Evolutionary conservation across 2,329 filamentous ascomycete species (phyloP).

Genomic region (Fusarium sp.): DNA sequence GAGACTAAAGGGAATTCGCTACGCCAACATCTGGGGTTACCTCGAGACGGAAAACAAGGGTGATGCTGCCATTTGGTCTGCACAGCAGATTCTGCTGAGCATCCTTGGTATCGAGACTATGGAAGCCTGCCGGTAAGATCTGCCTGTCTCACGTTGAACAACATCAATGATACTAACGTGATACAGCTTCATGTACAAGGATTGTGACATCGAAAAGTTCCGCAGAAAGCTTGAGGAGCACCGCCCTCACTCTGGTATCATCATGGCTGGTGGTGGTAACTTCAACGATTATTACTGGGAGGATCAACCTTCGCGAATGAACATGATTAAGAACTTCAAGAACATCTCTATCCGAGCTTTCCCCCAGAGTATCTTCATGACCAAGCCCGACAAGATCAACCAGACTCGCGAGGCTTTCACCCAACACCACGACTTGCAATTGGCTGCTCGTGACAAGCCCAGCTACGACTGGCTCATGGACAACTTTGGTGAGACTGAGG

Average conservation of each 20-base stretch:
- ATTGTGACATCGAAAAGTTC: conserved; percentile 42
- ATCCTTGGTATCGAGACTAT: conserved; percentile 46
- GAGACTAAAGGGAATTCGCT: conserved; percentile 41
- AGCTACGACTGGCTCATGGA: conserved; percentile 45
- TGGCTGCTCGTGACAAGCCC: conserved; percentile 43
- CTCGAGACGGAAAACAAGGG: conserved; percentile 47
- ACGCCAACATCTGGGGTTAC: conserved; percentile 46
- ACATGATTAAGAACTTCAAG: conserved; percentile 43
- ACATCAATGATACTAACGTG: conserved; percentile 23
- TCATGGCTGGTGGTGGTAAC: conserved; percentile 46
- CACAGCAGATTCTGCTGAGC: conserved; percentile 43
- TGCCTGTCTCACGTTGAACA: conserved; percentile 11
- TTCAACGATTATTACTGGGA: conserved; percentile 47
- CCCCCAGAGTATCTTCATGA: conserved; percentile 44
- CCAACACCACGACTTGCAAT: conserved; percentile 41
- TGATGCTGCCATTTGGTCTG: conserved; percentile 45
- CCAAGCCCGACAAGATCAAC: conserved; percentile 37
- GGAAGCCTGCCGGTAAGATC: conserved; percentile 43
- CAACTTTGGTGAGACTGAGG: conserved; percentile 31
- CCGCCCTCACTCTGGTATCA: conserved; percentile 44
- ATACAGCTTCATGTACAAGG: conserved; percentile 41
- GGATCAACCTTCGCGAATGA: conserved; percentile 46
- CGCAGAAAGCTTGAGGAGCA: conserved; percentile 39
- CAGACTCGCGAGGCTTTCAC: conserved; percentile 33
- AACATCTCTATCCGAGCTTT: conserved; percentile 42